phyloP scores from a whole-genome alignment of 1,139 yeast species.

The Taphrina communis region DNA sequence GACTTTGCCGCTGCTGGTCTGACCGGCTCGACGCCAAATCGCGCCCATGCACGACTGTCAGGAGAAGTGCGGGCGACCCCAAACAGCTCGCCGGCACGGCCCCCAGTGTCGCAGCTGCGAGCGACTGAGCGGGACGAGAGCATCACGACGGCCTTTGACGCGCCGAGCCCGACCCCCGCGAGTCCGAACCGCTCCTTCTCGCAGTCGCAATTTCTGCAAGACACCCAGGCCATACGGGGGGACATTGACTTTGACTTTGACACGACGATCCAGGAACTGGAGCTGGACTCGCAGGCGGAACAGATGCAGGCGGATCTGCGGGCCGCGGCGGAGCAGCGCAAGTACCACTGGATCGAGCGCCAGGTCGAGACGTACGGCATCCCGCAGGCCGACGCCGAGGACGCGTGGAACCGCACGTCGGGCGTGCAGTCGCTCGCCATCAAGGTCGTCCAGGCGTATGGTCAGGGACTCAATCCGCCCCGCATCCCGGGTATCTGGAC shows the following conservation, averaged over 20 bases:
- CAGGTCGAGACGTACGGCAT: constrained; percentile 22
- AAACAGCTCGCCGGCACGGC: constrained; percentile 8
- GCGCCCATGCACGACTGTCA: not conserved
- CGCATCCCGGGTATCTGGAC: constrained; percentile 39
- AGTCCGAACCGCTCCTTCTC: constrained; percentile 14
- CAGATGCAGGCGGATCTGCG: not conserved
- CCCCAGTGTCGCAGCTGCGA: constrained; percentile 7
- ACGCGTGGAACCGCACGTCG: constrained; percentile 35
- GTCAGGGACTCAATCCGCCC: constrained; percentile 29
- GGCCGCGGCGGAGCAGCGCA: constrained; percentile 11
- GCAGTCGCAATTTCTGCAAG: constrained; percentile 23
- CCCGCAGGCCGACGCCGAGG: constrained; percentile 32
- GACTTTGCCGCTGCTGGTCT: constrained; percentile 1
- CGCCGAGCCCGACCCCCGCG: constrained; percentile 14
- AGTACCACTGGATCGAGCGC: constrained; percentile 18
- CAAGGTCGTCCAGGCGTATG: constrained; percentile 37
- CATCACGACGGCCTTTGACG: constrained; percentile 4
- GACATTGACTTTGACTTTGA: constrained; percentile 21
- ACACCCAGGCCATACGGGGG: constrained; percentile 26
- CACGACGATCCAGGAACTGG: constrained; percentile 18
- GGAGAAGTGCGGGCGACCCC: constrained; percentile 22
- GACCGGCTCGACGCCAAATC: not conserved
- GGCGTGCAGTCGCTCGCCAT: constrained; percentile 37
- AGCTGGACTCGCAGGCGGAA: constrained; percentile 12
- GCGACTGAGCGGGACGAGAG: not conserved